These are phyloP conservation scores for Pseudohalonectria lignicola DNA, from an alignment of 2,329 filamentous ascomycete species.

Conservation along the genomic window DNA sequence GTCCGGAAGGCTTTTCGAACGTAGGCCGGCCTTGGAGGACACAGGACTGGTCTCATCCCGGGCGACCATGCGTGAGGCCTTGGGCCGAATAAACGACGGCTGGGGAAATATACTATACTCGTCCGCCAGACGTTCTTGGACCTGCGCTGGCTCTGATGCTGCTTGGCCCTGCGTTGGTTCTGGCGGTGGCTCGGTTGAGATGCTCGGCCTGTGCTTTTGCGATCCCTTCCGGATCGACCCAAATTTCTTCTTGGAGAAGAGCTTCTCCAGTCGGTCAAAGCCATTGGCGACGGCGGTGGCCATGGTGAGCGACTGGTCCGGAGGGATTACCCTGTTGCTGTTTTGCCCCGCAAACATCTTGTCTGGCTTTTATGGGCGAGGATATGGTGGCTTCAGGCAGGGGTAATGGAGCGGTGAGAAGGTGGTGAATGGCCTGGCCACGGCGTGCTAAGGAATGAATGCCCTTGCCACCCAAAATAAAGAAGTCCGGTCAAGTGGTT, in stretches of 20 bases:
- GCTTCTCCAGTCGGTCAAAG: not conserved
- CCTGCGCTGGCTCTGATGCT: too few species aligned
- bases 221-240: not conserved
- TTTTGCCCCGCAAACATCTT: slow-evolving; percentile 3
- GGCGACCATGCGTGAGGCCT: slow-evolving; percentile 42
- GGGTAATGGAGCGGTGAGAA: too few species aligned
- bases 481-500: too few species aligned
- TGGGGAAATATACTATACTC: slow-evolving; percentile 26
- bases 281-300: slow-evolving; percentile 1
- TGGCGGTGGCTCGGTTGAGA: not conserved
- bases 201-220: not conserved
- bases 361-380: too few species aligned
- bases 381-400: too few species aligned
- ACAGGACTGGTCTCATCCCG: slow-evolving; percentile 42
- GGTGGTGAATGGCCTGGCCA: too few species aligned
- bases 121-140: too few species aligned
- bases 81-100: slow-evolving; percentile 46
- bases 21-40: slow-evolving; percentile 6
- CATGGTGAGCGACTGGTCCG: slow-evolving; percentile 1
- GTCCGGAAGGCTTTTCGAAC: slow-evolving; percentile 13
- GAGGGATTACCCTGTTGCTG: slow-evolving; percentile 1
- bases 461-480: too few species aligned
- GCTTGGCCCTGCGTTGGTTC: not conserved
- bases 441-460: too few species aligned
- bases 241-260: not conserved